phyloP scores from a whole-genome alignment of 176 grass and related monocot species.

The Stipa capillata region DNA sequence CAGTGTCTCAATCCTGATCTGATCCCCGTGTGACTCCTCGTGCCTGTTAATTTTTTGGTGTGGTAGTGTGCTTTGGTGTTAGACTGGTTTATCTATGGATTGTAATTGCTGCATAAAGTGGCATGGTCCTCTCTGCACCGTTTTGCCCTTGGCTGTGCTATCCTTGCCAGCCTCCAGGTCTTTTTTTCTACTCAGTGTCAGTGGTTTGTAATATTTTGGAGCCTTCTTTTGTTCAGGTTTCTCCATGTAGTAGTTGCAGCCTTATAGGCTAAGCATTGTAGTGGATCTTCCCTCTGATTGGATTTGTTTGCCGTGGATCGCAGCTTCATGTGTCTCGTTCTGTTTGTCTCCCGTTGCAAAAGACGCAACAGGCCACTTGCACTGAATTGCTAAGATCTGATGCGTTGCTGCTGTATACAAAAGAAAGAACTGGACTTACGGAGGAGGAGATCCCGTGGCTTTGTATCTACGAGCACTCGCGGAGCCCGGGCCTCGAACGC shows the following conservation, averaged over 20 bases:
- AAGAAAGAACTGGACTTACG: too few species aligned
- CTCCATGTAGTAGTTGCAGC: slow-evolving; percentile 19
- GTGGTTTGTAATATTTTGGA: neutral
- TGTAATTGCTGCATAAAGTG: neutral
- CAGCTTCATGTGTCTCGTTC: too few species aligned
- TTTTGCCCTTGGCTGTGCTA: neutral
- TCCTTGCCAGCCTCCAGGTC: neutral
- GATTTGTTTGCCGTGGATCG: too few species aligned
- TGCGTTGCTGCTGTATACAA: too few species aligned
- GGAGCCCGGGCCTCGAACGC: too few species aligned
- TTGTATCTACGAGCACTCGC: too few species aligned
- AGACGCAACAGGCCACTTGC: too few species aligned
- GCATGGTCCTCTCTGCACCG: neutral
- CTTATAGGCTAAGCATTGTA: slow-evolving; percentile 21
- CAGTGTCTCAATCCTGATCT: slow-evolving; percentile 4
- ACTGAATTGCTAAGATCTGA: too few species aligned
- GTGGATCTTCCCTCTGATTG: too few species aligned
- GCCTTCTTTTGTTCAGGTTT: neutral
- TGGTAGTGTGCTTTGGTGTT: neutral
- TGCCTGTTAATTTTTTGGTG: neutral
- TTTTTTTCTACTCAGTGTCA: neutral
- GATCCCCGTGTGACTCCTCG: slow-evolving; percentile 28
- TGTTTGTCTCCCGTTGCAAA: too few species aligned
- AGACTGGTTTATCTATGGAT: neutral
- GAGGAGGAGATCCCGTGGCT: too few species aligned